Conservation (phyloP, 2,329 filamentous ascomycete species). For the Cladosporium sp. region DNA sequence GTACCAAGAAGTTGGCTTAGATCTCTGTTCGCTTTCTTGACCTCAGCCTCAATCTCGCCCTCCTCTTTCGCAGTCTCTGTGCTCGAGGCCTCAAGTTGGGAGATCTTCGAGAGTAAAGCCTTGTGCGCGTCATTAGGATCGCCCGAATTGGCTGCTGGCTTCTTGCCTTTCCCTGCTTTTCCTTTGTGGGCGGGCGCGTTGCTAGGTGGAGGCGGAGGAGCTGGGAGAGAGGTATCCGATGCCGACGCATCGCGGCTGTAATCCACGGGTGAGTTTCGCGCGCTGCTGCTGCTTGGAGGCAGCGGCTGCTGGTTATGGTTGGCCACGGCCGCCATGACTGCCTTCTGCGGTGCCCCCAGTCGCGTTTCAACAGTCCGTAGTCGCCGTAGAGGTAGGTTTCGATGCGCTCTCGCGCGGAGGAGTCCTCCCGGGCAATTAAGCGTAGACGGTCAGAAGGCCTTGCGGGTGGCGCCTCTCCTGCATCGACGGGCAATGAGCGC, state of each 20-base stretch:
- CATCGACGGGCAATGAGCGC: constrained; percentile 27
- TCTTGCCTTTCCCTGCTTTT: constrained; percentile 71
- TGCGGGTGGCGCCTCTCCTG: constrained; percentile 24
- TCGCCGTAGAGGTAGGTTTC: neutral
- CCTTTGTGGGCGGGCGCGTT: constrained; percentile 59
- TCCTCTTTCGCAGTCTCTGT: constrained; percentile 94
- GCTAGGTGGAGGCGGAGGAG: constrained; percentile 36
- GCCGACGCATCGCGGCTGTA: constrained; percentile 27
- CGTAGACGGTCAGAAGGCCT: neutral
- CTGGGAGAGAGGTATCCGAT: constrained; percentile 28
- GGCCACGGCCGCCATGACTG: constrained; percentile 32
- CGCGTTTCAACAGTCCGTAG: neutral
- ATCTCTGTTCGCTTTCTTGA: constrained; percentile 89
- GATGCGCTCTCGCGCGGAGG: constrained; percentile 12
- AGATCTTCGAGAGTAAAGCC: constrained; percentile 86
- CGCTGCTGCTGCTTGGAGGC: constrained; percentile 22
- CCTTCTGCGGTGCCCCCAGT: constrained; percentile 3
- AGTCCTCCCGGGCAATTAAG: neutral
- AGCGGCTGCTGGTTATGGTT: constrained; percentile 27
- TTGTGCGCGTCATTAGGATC: constrained; percentile 89
- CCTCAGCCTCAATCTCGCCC: constrained; percentile 91
- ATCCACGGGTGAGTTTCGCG: constrained; percentile 28
- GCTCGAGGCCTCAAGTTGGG: constrained; percentile 88
- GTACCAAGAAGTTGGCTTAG: constrained; percentile 77
- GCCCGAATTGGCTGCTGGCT: constrained; percentile 57